Evolutionary conservation across 371 early-diverging fungal genomes (phyloP).

Genomic region (Actinomucor elegans): DNA sequence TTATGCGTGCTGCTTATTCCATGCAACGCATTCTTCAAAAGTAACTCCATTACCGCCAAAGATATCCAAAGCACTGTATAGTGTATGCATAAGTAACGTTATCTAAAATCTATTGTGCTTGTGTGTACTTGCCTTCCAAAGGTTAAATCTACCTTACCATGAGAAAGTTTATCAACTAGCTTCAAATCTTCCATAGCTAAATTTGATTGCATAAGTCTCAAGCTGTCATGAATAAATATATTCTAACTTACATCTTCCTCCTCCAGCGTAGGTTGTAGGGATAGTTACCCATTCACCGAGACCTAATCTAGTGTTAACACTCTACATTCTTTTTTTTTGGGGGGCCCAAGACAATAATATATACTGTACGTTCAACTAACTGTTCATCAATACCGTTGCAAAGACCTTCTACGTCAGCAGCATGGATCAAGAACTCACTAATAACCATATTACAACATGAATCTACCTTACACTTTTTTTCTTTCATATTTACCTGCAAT

Average conservation of each 20-base stretch:
- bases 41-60: constrained; percentile 89
- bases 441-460: neutral
- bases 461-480: neutral
- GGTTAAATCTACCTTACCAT: constrained; percentile 90
- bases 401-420: constrained; percentile 97
- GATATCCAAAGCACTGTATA: constrained; percentile 92
- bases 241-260: constrained; percentile 76
- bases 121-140: constrained; percentile 85
- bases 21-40: constrained; percentile 81
- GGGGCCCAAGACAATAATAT: no score
- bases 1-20: constrained; percentile 54
- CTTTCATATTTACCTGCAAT: constrained; percentile 68
- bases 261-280: constrained; percentile 96
- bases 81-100: neutral
- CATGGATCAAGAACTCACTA: constrained; percentile 95
- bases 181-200: constrained; percentile 74
- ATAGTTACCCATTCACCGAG: constrained; percentile 87
- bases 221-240: no score
- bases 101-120: neutral
- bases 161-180: constrained; percentile 77
- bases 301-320: constrained; percentile 20
- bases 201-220: no score
- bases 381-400: constrained; percentile 91
- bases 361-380: constrained; percentile 71
- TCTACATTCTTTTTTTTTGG: neutral